Percentiles rank a stretch among this genome's conserved stretches.
These are phyloP conservation scores for Curvularia lunata DNA, from an alignment of 2,329 filamentous ascomycete genomes.

Conservation along the genomic window DNA sequence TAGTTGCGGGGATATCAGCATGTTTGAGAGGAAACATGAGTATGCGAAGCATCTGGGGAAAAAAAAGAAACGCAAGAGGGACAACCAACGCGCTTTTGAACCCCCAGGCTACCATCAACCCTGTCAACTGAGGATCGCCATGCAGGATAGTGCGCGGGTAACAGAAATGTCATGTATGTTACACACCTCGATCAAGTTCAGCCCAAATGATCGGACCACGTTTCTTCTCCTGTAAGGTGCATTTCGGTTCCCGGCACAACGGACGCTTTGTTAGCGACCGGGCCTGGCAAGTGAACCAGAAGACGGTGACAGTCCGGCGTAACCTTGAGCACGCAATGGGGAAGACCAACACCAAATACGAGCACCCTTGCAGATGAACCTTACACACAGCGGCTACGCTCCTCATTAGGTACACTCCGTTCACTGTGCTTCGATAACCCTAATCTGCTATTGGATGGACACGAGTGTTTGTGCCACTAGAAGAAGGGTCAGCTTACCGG, in stretches of 20 bases:
- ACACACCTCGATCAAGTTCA: neutral
- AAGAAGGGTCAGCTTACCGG: neutral
- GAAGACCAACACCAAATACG: neutral
- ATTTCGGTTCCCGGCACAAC: neutral
- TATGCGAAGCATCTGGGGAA: neutral
- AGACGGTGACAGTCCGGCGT: neutral
- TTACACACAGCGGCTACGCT: neutral
- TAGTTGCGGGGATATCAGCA: neutral
- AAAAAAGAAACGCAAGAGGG: neutral
- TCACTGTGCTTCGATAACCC: neutral
- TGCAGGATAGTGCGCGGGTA: neutral
- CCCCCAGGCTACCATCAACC: neutral
- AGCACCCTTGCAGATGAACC: neutral
- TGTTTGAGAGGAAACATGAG: too few species aligned
- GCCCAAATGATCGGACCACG: neutral
- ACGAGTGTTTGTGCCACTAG: neutral
- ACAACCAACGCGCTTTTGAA: neutral
- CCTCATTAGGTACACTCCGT: neutral
- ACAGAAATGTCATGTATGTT: slow-evolving; percentile 1
- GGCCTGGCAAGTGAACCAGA: neutral
- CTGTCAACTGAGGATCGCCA: neutral
- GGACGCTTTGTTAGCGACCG: neutral
- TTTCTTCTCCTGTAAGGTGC: neutral
- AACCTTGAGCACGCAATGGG: neutral
- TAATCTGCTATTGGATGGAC: neutral